These are phyloP conservation scores for Blumeria graminis DNA, from an alignment of 2,329 filamentous ascomycete genomes.

Conservation along the genomic window DNA sequence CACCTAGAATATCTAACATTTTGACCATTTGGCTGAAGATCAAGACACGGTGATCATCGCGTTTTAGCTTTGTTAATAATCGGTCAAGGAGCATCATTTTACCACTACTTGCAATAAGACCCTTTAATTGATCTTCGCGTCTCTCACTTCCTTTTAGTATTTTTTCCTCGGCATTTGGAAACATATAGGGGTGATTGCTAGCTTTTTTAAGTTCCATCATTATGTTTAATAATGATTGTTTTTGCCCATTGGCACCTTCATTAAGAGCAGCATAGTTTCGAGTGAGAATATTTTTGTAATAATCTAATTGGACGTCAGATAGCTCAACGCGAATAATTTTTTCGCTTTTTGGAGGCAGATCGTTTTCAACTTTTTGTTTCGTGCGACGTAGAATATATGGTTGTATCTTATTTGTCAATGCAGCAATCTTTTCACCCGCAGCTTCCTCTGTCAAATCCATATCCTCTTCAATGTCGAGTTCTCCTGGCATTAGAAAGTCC, in stretches of 20 bases:
- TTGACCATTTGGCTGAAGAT: conserved; percentile 99
- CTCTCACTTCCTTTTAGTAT: conserved; percentile 58
- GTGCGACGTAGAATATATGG: conserved; percentile 90
- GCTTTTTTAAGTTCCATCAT: conserved; percentile 99
- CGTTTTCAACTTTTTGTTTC: conserved; percentile 92
- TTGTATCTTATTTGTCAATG: conserved; percentile 66
- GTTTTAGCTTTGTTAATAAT: conserved; percentile 78
- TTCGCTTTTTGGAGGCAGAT: conserved; percentile 87
- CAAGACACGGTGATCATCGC: conserved; percentile 80
- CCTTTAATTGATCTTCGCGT: conserved; percentile 76
- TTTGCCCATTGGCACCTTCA: conserved; percentile 71
- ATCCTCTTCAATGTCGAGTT: conserved; percentile 74
- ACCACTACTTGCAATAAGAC: conserved; percentile 85
- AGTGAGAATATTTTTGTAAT: conserved; percentile 96
- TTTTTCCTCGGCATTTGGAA: conserved; percentile 75
- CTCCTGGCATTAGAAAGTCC: conserved; percentile 92
- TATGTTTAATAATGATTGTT: conserved; percentile 87
- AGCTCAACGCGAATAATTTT: conserved; percentile 97
- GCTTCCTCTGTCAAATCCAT: conserved; percentile 62
- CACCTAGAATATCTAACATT: conserved; percentile 87
- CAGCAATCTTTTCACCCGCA: conserved; percentile 67
- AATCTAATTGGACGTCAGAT: conserved; percentile 87
- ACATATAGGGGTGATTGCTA: conserved; percentile 97
- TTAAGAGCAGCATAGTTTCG: conserved; percentile 89
- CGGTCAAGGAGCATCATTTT: conserved; percentile 99